Conservation (phyloP, 805 yeast species). For the Cyberlindnera xishuangbannaensis region DNA sequence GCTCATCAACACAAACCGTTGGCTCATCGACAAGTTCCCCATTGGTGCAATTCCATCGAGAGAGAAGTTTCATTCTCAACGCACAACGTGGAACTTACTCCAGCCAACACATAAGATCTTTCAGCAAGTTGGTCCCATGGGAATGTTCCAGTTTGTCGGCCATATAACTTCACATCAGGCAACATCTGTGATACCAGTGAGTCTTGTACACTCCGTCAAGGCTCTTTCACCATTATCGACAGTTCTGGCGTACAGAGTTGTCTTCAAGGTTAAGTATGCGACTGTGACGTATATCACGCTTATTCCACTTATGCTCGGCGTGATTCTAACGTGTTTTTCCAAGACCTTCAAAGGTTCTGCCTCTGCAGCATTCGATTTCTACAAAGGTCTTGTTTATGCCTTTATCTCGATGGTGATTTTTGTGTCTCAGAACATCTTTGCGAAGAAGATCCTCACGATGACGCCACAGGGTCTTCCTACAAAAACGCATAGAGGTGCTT, state of each 20-base stretch:
- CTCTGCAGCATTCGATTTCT: conserved; percentile 9
- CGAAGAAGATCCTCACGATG: conserved; percentile 62
- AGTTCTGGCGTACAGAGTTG: conserved; percentile 65
- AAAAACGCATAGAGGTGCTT: conserved; percentile 4
- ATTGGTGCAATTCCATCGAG: conserved; percentile 43
- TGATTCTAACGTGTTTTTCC: conserved; percentile 69
- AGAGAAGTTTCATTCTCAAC: conserved; percentile 26
- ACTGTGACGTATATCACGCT: conserved; percentile 70
- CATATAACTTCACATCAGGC: conserved; percentile 90
- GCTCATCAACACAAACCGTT: conserved; percentile 32
- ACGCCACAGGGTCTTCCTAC: conserved; percentile 29
- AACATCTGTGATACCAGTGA: conserved; percentile 89
- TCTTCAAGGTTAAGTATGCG: conserved; percentile 55
- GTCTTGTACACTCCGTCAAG: conserved; percentile 90
- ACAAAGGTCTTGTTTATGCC: conserved; percentile 33
- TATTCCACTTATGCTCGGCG: conserved; percentile 76
- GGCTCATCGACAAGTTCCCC: conserved; percentile 33
- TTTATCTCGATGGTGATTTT: conserved; percentile 48
- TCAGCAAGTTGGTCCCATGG: conserved; percentile 84
- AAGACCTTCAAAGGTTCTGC: no score
- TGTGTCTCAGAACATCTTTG: conserved; percentile 74
- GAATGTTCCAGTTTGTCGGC: conserved; percentile 86
- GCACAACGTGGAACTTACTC: conserved; percentile 36
- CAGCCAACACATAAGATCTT: conserved; percentile 49
- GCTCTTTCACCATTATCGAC: conserved; percentile 88